phyloP scores from a whole-genome alignment of 371 early-diverging fungal genomes.

The Umbelopsis sp. region DNA sequence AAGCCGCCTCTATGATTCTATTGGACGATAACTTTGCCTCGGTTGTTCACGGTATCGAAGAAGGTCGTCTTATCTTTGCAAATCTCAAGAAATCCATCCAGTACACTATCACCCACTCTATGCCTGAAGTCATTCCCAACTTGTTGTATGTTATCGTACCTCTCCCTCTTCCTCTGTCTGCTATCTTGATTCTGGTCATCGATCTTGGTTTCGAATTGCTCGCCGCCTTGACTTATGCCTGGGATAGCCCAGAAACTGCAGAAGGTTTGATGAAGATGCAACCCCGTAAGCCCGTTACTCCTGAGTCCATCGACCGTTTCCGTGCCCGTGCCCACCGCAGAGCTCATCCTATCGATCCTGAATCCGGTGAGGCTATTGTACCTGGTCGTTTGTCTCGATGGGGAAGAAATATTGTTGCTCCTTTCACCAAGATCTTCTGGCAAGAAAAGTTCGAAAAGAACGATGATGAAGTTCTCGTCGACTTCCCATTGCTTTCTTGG shows the following conservation, averaged over 20 bases:
- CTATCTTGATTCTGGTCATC: slow-evolving; percentile 87
- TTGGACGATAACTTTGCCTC: slow-evolving; percentile 95
- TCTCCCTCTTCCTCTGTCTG: slow-evolving; percentile 81
- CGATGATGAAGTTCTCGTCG: slow-evolving; percentile 90
- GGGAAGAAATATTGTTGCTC: slow-evolving; percentile 39
- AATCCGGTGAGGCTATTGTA: slow-evolving; percentile 50
- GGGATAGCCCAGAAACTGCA: slow-evolving; percentile 84
- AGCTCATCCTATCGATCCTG: slow-evolving; percentile 51
- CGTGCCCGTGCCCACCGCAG: slow-evolving; percentile 58
- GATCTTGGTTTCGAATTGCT: slow-evolving; percentile 95
- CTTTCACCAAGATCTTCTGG: slow-evolving; percentile 65
- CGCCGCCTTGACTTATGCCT: slow-evolving; percentile 90
- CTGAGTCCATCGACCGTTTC: slow-evolving; percentile 67
- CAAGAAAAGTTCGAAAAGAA: slow-evolving; percentile 60
- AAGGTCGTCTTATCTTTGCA: slow-evolving; percentile 93
- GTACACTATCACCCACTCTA: slow-evolving; percentile 91
- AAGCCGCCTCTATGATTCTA: slow-evolving; percentile 97
- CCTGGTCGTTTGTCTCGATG: slow-evolving; percentile 33
- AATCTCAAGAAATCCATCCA: slow-evolving; percentile 94
- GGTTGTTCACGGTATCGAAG: slow-evolving; percentile 86
- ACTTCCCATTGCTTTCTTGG: slow-evolving; percentile 80
- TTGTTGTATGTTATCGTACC: slow-evolving; percentile 86
- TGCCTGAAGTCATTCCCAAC: slow-evolving; percentile 82
- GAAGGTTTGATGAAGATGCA: slow-evolving; percentile 83
- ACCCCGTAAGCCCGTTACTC: slow-evolving; percentile 90